Base-by-base conservation (phyloP, 768 basidiomycete genomes). In the Xerocomus brunneocitrinus region DNA sequence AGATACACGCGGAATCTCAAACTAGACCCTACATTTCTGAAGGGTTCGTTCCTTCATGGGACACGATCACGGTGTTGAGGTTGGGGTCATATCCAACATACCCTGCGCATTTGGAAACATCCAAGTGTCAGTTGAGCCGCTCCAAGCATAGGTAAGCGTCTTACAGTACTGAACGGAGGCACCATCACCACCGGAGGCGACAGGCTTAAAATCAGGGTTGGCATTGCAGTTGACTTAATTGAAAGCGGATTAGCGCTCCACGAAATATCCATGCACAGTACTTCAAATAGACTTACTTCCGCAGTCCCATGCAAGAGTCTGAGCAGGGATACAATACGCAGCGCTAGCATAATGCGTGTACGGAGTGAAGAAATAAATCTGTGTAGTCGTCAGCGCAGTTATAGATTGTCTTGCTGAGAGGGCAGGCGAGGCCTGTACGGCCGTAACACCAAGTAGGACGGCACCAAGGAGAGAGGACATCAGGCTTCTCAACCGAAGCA, bases 321-420 rank as follows among this genome's bases (percentile, higher is more conserved):
- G 49, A 4, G 73, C 49, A 6, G 79, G 67, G 14, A 64, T 48
- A 52, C 83, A 85, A 57, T 79, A 79, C 1, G 71, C 81, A 9
- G 80, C 63, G 34, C 76, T 75, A 0, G 83, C 80, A 57, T 76
- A 82, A 51, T 65, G 69, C 0, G 79, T 75, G 67, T 76, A 84
- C 0, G 81, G 73, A 35, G 60, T 74, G 63, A 74, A 83, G 12
- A 59, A 34, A 7, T 69, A 57, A 7, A 83, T 73, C 57, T 81
- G 70, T 0, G 75, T 25, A 5, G 70, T 58, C 28, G 73, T 65
- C 47, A 81, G 63, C 1, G 75, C 49, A 2, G 69, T 71, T 49
- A 80, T 75, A 16, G 66, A 56, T 53, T 74, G 73, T 25, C 71
- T 70, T n/a, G 67, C 47, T 22, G 46, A 50, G 43, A 74, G 68